phyloP scores from a whole-genome alignment of 768 basidiomycete species.

The Epithele typhae region DNA sequence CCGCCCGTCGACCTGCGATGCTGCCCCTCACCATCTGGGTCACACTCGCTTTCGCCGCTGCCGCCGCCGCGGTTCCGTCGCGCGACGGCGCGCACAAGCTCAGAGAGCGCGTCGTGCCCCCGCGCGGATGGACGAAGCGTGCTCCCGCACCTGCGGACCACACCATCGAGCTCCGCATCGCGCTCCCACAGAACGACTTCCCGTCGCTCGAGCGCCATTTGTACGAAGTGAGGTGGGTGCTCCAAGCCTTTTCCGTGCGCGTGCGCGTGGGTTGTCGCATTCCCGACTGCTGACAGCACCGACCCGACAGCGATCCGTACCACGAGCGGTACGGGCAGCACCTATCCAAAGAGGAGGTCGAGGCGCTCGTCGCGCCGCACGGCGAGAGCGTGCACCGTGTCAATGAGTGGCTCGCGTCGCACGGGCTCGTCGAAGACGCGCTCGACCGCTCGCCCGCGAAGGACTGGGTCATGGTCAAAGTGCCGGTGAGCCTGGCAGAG shows the following conservation, averaged over 20 bases:
- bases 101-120: constrained; percentile 45
- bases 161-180: constrained; percentile 50
- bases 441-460: constrained; percentile 55
- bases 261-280: background rate
- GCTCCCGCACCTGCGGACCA: constrained; percentile 42
- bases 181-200: constrained; percentile 50
- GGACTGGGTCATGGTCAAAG: constrained; percentile 62
- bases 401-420: constrained; percentile 54
- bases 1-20: constrained; percentile 5
- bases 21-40: constrained; percentile 12
- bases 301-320: constrained; percentile 26
- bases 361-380: constrained; percentile 55
- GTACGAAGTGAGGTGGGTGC: constrained; percentile 42
- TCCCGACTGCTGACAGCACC: background rate
- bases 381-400: constrained; percentile 49
- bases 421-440: constrained; percentile 47
- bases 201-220: constrained; percentile 46
- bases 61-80: constrained; percentile 12
- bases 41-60: constrained; percentile 6
- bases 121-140: constrained; percentile 47
- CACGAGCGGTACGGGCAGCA: constrained; percentile 32
- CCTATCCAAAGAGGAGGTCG: constrained; percentile 63
- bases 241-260: background rate
- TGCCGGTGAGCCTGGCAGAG: constrained; percentile 59
- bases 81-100: constrained; percentile 26